These are phyloP conservation scores for Paraurostyla sp. DNA, from an alignment of 73 alveolate genomes.

Conservation along the genomic window DNA sequence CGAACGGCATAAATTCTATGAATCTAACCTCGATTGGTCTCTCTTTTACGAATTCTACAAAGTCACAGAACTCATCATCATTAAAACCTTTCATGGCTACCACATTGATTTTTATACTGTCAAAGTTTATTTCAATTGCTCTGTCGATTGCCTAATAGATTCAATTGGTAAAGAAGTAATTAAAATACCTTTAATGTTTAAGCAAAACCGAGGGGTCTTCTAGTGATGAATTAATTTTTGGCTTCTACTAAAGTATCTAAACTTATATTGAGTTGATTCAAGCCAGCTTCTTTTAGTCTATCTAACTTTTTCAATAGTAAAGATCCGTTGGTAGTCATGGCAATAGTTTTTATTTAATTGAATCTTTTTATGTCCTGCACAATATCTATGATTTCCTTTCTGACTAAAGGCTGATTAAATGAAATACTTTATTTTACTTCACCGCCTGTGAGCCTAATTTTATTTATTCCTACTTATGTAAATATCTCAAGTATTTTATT, in stretches of 20 bases:
- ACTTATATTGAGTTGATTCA: conserved; percentile 65
- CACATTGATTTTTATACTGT: conserved; percentile 62
- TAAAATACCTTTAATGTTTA: conserved; percentile 15
- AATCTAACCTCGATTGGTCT: conserved; percentile 73
- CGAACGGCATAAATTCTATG: conserved; percentile 87
- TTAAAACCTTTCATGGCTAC: conserved; percentile 77
- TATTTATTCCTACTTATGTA: conserved; percentile 55
- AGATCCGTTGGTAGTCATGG: conserved; percentile 75
- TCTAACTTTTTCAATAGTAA: conserved; percentile 48
- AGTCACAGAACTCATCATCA: conserved; percentile 73
- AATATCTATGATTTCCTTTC: conserved; percentile 61
- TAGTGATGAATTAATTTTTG: conserved; percentile 68
- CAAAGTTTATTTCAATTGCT: conserved; percentile 20
- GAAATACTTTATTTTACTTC: conserved; percentile 35
- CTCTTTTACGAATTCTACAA: conserved; percentile 59
- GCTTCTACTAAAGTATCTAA: conserved; percentile 69
- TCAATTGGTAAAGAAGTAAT: background rate
- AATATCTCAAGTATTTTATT: conserved; percentile 27
- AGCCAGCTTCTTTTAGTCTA: conserved; percentile 75
- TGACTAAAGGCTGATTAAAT: conserved; percentile 58
- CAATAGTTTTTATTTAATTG: conserved; percentile 56
- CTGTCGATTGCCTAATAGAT: conserved; percentile 37
- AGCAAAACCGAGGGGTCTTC: conserved; percentile 52
- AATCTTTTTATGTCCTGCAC: background rate
- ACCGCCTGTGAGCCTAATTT: conserved; percentile 78